Percentiles rank a stretch among this genome's conserved stretches.
Conservation (phyloP, 805 yeast genomes). For the Torulaspora delbrueckii region DNA sequence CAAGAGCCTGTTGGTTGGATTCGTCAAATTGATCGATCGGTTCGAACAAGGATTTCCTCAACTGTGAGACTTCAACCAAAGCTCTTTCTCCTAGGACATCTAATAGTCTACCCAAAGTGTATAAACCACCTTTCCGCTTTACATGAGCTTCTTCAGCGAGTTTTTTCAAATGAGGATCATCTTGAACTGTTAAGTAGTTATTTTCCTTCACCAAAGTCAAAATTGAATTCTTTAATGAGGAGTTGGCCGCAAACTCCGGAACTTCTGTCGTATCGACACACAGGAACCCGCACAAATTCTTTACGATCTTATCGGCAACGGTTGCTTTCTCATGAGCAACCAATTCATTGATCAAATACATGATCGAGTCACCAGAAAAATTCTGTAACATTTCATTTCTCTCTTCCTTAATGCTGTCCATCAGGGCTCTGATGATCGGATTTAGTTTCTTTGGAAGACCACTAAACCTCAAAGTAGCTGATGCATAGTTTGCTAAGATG, state of each 20-base stretch:
- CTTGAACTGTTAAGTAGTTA: constrained; percentile 55
- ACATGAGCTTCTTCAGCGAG: constrained; percentile 69
- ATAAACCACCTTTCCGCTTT: constrained; percentile 79
- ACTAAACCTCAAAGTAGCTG: constrained; percentile 61
- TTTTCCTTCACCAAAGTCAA: constrained; percentile 79
- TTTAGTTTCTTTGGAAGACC: constrained; percentile 80
- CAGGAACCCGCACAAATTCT: constrained; percentile 83
- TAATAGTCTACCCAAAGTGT: constrained; percentile 60
- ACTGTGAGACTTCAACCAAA: constrained; percentile 60
- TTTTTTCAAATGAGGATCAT: constrained; percentile 53
- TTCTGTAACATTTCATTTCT: constrained; percentile 59
- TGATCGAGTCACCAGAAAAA: constrained; percentile 65
- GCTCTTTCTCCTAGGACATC: constrained; percentile 47
- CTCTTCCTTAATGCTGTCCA: constrained; percentile 88
- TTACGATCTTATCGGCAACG: constrained; percentile 83
- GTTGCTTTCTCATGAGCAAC: constrained; percentile 53
- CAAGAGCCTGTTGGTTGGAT: constrained; percentile 11
- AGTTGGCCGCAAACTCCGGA: constrained; percentile 78
- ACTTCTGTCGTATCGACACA: constrained; percentile 96
- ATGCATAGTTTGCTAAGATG: constrained; percentile 70
- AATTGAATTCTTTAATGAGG: constrained; percentile 48
- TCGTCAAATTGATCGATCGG: constrained; percentile 46
- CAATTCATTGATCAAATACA: constrained; percentile 58
- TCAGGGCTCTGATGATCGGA: constrained; percentile 79
- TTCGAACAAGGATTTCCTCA: constrained; percentile 59